Base-by-base conservation (phyloP, 768 basidiomycete genomes). In the Auriscalpium microsporum region DNA sequence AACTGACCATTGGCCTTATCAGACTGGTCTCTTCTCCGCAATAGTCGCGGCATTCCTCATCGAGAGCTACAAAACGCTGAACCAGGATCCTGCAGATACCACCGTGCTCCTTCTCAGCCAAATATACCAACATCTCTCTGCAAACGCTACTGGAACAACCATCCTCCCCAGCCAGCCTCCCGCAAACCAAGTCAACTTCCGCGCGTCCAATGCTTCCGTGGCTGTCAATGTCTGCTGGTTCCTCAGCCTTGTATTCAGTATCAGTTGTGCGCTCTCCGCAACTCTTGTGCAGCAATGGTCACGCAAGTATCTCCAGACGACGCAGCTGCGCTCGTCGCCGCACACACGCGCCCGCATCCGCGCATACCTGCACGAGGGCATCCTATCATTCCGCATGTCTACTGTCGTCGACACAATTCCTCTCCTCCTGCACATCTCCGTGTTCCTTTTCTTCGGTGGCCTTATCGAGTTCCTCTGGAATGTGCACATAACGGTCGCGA, bases 11-110 rank as follows among this genome's bases (percentile, higher is more conserved):
- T n/a, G 10, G 19, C 33, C n/a, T 42, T 21, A 21, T 21, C 37
- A 60, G 60, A 56, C 60, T 8, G 60, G 60, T 47, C 54, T 61
- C 45, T 61, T 61, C 42, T 61, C 60, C 35, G 58, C 58, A 7
- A 42, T 49, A 9, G 48, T 60, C 14, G 45, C 60, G 1, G 34
- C 60, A 10, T 61, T 61, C 48, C 49, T 60, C 44, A 47, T 56
- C 11, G 51, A 34, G 13, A 60, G 50, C 42, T 61, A 56, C 48
- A 46, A 53, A n/a, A 1, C 8, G 7, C 50, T 60, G 35, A 49
- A 60, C 40, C 50, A 50, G 10, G 52, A 61, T 45, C 1, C 45
- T 23, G 17, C 2, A 3, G 19, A 48, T 1, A 13, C 16, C 16
- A 61, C 47, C 33, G 36, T 51, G 35, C 46, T 19, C 6, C n/a